A percentile compares a stretch with the other conserved stretches of the same genome.
Conservation (phyloP, 495 filamentous ascomycete genomes). For the Ascobolus immersus region DNA sequence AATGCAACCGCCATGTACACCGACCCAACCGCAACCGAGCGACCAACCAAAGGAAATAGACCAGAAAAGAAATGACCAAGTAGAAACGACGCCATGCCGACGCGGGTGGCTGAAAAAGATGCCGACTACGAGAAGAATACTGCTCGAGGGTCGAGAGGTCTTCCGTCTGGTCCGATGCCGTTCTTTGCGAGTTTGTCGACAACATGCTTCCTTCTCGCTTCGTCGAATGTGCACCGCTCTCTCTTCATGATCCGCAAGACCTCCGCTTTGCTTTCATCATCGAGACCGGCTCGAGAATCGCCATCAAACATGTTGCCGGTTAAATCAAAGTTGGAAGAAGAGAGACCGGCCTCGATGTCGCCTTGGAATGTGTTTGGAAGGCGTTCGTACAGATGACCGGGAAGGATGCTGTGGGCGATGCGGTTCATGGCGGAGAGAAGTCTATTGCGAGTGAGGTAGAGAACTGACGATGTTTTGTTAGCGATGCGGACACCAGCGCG, state of each 20-base stretch:
- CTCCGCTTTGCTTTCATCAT: constrained; percentile 51
- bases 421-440: no score
- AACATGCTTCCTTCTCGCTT: constrained; percentile 63
- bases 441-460: no score
- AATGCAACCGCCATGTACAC: no score
- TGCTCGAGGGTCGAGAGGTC: constrained; percentile 24
- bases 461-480: no score
- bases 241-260: constrained; percentile 70
- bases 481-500: no score
- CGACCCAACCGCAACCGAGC: no score
- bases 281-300: constrained; percentile 55
- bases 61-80: no score
- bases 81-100: no score
- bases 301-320: constrained; percentile 46
- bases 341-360: constrained; percentile 69
- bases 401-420: no score
- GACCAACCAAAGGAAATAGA: no score
- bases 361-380: constrained; percentile 40
- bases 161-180: constrained; percentile 65
- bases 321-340: constrained; percentile 58
- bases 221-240: constrained; percentile 55
- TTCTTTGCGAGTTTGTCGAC: constrained; percentile 63
- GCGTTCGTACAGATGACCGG: no score
- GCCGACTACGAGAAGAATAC: constrained; percentile 13
- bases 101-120: no score